Base-by-base conservation (phyloP, 768 basidiomycete genomes). In the Phlegmacium glaucopus region DNA sequence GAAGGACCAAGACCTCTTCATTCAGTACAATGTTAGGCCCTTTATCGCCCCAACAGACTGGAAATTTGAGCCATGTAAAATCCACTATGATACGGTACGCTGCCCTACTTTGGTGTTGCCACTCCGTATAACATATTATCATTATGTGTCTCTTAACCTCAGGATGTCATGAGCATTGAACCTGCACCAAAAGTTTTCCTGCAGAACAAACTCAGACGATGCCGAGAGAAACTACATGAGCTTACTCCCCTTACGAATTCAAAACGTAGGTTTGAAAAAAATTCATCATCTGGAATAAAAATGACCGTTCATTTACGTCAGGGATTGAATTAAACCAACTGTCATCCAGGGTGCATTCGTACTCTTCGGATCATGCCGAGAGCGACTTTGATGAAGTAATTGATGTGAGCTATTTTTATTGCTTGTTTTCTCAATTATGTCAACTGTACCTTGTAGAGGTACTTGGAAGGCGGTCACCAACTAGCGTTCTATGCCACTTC, bases 1-100 rank as follows among this genome's bases (percentile, higher is more conserved):
- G 16, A 71, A 74, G 55, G 90, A 92, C 53, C 85, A 90, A 59
- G 72, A 69, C 40, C 67, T 90, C 26, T 93, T 85, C 68, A 77
- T 90, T 25, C 75, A 84, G 46, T 72, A 84, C 58, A 92, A 93
- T 59, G 62, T 80, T 29, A 72, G 84, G 28, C 73, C 78, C 3
- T 92, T 91, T 61, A 70, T 66, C 26, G 64, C 76, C 9, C 88
- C 90, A 8, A 58, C 55, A 9, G 83, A 90, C 58, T 89, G 80
- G 83, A 63, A 51, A 36, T 93, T 91, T 56, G 89, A 92, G 60
- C 85, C 89, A 11, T 88, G 85, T 51, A 52, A 75, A 6, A 77
- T 68, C 44, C 81, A 87, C 54, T 92, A 93, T 61, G 90, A 93
- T 58, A 87, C 80, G 39, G 90, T 81, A 61, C 52, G 80, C 63